Percentiles rank a stretch among this genome's conserved stretches.
phyloP scores from a whole-genome alignment of 768 basidiomycete species.

The Lyophyllum shimeji region DNA sequence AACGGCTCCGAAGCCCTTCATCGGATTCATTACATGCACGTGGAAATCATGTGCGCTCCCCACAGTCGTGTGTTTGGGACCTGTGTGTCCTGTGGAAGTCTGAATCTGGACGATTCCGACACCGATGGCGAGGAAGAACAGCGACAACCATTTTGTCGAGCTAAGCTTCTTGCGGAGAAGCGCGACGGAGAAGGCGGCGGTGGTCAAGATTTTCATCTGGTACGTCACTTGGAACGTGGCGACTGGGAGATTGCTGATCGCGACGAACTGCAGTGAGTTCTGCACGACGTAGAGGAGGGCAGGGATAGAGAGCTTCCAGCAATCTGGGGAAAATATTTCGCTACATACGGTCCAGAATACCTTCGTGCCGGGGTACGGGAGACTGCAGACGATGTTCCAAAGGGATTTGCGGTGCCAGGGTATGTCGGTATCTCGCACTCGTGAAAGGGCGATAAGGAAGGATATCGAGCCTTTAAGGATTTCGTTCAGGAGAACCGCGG shows the following conservation, averaged over 20 bases:
- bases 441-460: constrained; percentile 75
- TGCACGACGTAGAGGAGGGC: constrained; percentile 95
- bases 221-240: constrained; percentile 98
- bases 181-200: constrained; percentile 87
- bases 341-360: constrained; percentile 57
- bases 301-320: constrained; percentile 97
- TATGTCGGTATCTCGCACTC: constrained; percentile 43
- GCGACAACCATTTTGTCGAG: constrained; percentile 79
- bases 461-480: constrained; percentile 93
- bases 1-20: constrained; percentile 83
- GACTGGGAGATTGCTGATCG: constrained; percentile 91
- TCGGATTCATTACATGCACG: constrained; percentile 76
- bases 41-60: constrained; percentile 72
- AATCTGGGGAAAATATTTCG: constrained; percentile 87
- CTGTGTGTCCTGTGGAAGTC: constrained; percentile 34
- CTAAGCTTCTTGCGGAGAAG: constrained; percentile 77
- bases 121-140: constrained; percentile 87
- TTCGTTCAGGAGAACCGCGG: constrained; percentile 94
- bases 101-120: constrained; percentile 97
- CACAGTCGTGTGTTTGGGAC: constrained; percentile 40
- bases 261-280: constrained; percentile 96
- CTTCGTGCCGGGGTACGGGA: constrained; percentile 45
- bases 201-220: constrained; percentile 98
- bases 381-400: constrained; percentile 30
- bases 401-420: constrained; percentile 42